Base-by-base conservation (phyloP, 2,329 filamentous ascomycete genomes). In the Nigrospora oryzae region DNA sequence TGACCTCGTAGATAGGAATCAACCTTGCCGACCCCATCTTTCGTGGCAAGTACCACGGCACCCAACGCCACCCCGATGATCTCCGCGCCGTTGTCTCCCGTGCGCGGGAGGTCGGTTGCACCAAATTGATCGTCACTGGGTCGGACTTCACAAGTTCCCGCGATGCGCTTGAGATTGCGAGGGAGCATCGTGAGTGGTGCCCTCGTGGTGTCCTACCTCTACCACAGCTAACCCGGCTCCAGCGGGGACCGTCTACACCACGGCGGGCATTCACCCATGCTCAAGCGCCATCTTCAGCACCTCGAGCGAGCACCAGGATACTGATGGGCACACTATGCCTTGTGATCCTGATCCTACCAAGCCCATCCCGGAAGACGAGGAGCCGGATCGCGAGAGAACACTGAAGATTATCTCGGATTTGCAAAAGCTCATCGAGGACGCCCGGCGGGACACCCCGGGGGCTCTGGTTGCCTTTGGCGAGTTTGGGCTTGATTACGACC, bases 21-120 rank as follows among this genome's bases (percentile, higher is more conserved):
- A 98, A 98, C 64, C 77, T 98, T 45, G 86, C 90, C 43, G 93
- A 98, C 59, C 86, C 87, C 43, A 88, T 96, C 48, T 98, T 91
- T 64, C 78, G 80, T 39, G 93, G 93, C 42, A 67, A 78, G 36
- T 94, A 97, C 60, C 84, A 94, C 59, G 88, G 87, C 57, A 89
- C 83, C 49, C 75, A 86, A 53, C 68, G 71, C 23, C 89, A 94
- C 56, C 77, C 82, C 11, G 74, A 86, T 56, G 88, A 94, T 60
- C 76, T 91, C 14, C 63, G 73, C 28, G 83, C 81, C 51, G 86
- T 98, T 23, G 69, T 98, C n/a, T 72, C 83, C 51, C 78, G 93
- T 51, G 89, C 89, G 4, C 67, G 76, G 14, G 78, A 86, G 51
- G 82, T 85, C 2, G 91, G 93, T 35, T 96, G 90, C 61, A 70